Evolutionary conservation across 345 rosid species (phyloP).

Genomic region (Hibiscus tridactylites): DNA sequence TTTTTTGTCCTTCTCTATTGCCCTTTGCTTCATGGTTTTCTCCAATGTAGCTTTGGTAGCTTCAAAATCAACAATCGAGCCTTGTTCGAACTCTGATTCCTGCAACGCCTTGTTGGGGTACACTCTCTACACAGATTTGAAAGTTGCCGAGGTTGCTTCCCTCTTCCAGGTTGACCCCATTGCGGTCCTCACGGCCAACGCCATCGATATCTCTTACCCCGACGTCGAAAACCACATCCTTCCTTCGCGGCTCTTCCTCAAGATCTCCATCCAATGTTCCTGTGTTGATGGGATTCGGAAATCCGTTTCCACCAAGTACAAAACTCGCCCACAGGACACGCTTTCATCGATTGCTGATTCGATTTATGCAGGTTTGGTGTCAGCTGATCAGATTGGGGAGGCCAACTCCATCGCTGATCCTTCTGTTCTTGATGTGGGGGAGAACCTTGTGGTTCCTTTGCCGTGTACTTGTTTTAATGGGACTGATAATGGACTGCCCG

Average conservation of each 20-base stretch:
- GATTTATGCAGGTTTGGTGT: constrained; percentile 71
- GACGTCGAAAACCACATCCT: constrained; percentile 92
- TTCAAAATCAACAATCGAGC: constrained; percentile 88
- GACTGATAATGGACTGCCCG: constrained; percentile 73
- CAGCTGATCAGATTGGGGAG: constrained; percentile 81
- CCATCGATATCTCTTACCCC: constrained; percentile 86
- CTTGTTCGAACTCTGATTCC: constrained; percentile 70
- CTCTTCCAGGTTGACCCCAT: constrained; percentile 89
- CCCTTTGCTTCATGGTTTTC: constrained; percentile 18
- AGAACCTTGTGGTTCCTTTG: constrained; percentile 63
- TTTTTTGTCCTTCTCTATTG: not conserved
- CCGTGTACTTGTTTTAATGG: constrained; percentile 94
- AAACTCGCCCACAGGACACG: constrained; percentile 78
- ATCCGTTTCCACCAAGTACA: constrained; percentile 67
- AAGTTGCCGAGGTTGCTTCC: constrained; percentile 79
- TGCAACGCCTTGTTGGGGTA: constrained; percentile 85
- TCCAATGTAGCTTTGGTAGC: constrained; percentile 28
- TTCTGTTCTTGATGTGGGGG: constrained; percentile 65
- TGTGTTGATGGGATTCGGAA: constrained; percentile 90
- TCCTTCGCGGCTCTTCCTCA: constrained; percentile 73
- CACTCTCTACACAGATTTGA: constrained; percentile 89
- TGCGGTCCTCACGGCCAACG: constrained; percentile 63
- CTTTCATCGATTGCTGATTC: constrained; percentile 50
- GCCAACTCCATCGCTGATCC: constrained; percentile 67
- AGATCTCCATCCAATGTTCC: constrained; percentile 70